Evolutionary conservation across 2,329 filamentous ascomycete genomes (phyloP).

Genomic region (Paecilomyces niveus): DNA sequence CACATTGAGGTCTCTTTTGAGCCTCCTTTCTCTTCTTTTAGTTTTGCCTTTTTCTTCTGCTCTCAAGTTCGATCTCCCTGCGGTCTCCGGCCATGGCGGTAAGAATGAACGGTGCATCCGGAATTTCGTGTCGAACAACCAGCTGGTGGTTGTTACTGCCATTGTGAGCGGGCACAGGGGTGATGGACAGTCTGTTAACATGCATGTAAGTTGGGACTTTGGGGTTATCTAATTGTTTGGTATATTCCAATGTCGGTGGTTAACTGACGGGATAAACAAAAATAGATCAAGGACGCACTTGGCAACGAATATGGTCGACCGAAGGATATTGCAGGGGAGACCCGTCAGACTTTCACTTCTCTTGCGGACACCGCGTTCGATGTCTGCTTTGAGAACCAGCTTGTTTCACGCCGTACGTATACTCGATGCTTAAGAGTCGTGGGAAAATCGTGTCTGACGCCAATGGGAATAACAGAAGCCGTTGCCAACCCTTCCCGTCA

Average conservation of each 20-base stretch:
- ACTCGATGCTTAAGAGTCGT: neutral
- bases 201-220: slow-evolving; percentile 61
- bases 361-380: slow-evolving; percentile 89
- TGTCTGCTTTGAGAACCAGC: slow-evolving; percentile 87
- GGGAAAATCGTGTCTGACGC: slow-evolving; percentile 1
- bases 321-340: slow-evolving; percentile 85
- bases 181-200: slow-evolving; percentile 88
- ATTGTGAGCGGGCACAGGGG: slow-evolving; percentile 78
- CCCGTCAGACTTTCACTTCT: slow-evolving; percentile 88
- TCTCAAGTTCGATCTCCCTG: slow-evolving; percentile 88
- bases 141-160: slow-evolving; percentile 89
- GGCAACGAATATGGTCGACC: slow-evolving; percentile 94
- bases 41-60: slow-evolving; percentile 44
- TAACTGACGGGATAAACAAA: neutral
- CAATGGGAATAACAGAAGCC: slow-evolving; percentile 18
- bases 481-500: slow-evolving; percentile 54
- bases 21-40: slow-evolving; percentile 27
- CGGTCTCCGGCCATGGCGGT: slow-evolving; percentile 53
- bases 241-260: neutral
- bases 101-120: slow-evolving; percentile 82
- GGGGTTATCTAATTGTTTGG: neutral
- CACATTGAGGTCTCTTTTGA: slow-evolving; percentile 22
- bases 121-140: slow-evolving; percentile 90
- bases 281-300: slow-evolving; percentile 84
- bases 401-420: slow-evolving; percentile 58